Base-by-base conservation (phyloP, 805 yeast genomes). In the Candida tallmaniae region DNA sequence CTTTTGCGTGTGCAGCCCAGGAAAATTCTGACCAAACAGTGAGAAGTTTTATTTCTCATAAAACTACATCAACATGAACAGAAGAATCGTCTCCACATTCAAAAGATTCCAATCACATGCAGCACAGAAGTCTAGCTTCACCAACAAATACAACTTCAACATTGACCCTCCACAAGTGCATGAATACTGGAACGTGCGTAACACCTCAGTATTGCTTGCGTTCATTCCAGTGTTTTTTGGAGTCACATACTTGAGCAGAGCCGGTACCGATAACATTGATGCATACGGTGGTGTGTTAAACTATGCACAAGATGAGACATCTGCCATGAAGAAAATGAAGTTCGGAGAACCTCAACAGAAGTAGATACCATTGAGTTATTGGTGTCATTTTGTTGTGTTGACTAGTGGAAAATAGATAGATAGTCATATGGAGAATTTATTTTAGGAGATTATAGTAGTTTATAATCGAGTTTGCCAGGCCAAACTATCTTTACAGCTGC, bases 161-260 rank as follows among this genome's bases (percentile, higher is more conserved):
- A 57, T 54, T 39, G 52, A 52, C 37, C 72, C 72, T 23, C 73
- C 73, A 26, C 71, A 64, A 32, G 65, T 62, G 32, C 73, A 66
- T 44, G 60, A 58, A 41, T 66, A 66, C 54, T 66, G 73, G 73
- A 62, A 57, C 45, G 47, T 50, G 42, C 55, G 62, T 38, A 65
- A 65, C 48, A 51, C 60, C 29, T 47, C 56, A 18, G 55, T 63
- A 22, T 48, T 63, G 31, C 41, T 65, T 29, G 68, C 65, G 21
- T 60, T 63, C 34, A 51, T 62, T 26, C 72, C 72, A 9, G 27
- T 62, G 10, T 61, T 54, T 41, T 42, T 64, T 28, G 54, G 52
- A 17, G 60, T 56, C 7, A 65, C 63, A 9, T 63, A 60, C 46
- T 37, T 56, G 19, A 61, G 60, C 35, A 58, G 57, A 47, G 36